Percentiles rank a stretch among this genome's conserved stretches.
These are phyloP conservation scores for Choanephora cucurbitarum DNA, from an alignment of 371 early-diverging fungal genomes.

Conservation along the genomic window DNA sequence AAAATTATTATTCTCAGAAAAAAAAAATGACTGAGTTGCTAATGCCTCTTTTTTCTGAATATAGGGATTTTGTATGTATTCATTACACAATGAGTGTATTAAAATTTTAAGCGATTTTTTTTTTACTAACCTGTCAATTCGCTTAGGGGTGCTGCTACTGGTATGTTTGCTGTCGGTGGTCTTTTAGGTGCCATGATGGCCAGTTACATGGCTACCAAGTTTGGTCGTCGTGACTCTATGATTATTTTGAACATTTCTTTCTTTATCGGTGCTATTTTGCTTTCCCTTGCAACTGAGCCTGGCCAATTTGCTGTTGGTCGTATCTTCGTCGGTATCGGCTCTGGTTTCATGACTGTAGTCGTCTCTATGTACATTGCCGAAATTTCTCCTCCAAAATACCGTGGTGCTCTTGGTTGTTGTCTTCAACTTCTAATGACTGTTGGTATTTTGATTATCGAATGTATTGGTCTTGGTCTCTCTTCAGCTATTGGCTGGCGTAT, in stretches of 20 bases:
- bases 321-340: slow-evolving; percentile 80
- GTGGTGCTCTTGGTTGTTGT: slow-evolving; percentile 75
- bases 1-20: too few species aligned
- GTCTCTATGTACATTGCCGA: slow-evolving; percentile 84
- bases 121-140: slow-evolving; percentile 12
- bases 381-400: slow-evolving; percentile 69
- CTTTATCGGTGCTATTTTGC: slow-evolving; percentile 68
- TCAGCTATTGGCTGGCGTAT: slow-evolving; percentile 73
- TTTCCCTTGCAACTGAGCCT: slow-evolving; percentile 35
- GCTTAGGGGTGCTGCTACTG: slow-evolving; percentile 63
- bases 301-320: slow-evolving; percentile 47
- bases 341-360: slow-evolving; percentile 79
- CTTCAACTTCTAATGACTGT: slow-evolving; percentile 80
- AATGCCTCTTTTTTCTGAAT: too few species aligned
- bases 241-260: slow-evolving; percentile 65
- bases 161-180: slow-evolving; percentile 75
- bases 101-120: not conserved
- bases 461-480: slow-evolving; percentile 60
- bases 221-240: slow-evolving; percentile 74
- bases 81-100: too few species aligned
- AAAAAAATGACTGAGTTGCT: too few species aligned
- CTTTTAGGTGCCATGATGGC: slow-evolving; percentile 68
- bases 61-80: slow-evolving; percentile 48
- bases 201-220: slow-evolving; percentile 54
- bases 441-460: slow-evolving; percentile 72